phyloP scores from a whole-genome alignment of 1,284 basidiomycete genomes.

The Melampsora medusae region DNA sequence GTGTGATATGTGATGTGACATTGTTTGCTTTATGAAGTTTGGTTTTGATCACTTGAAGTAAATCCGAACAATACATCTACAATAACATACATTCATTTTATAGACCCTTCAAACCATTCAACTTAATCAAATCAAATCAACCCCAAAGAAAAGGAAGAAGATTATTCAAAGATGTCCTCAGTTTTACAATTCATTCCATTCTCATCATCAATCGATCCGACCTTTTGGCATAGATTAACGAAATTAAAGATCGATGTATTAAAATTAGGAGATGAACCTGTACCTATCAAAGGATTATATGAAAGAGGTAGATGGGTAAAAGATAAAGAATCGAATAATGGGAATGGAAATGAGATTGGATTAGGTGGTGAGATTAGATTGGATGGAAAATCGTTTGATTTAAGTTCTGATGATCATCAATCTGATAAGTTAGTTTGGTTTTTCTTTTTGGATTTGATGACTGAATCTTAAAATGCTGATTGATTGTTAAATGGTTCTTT shows the following conservation, averaged over 20 bases:
- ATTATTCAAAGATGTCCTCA: conserved; percentile 28
- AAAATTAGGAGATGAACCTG: conserved; percentile 71
- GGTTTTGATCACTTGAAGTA: too few relatives aligned
- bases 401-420: too few relatives aligned
- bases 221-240: conserved; percentile 90
- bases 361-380: conserved; percentile 58
- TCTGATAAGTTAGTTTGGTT: too few relatives aligned
- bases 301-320: conserved; percentile 68
- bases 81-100: too few relatives aligned
- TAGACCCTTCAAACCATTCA: too few relatives aligned
- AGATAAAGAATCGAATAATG: conserved; percentile 63
- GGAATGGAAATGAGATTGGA: conserved; percentile 50
- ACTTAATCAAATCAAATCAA: too few relatives aligned
- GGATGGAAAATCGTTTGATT: conserved; percentile 57
- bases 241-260: conserved; percentile 86
- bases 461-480: too few relatives aligned
- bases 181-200: conserved; percentile 80
- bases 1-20: too few relatives aligned
- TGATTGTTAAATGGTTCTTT: too few relatives aligned
- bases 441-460: neutral
- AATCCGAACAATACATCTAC: too few relatives aligned
- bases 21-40: too few relatives aligned
- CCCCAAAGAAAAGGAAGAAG: too few relatives aligned
- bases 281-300: conserved; percentile 69
- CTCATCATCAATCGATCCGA: conserved; percentile 78